These are phyloP conservation scores for Pythium pyrilobum DNA, from an alignment of 352 stramenopile genomes.

Conservation along the genomic window DNA sequence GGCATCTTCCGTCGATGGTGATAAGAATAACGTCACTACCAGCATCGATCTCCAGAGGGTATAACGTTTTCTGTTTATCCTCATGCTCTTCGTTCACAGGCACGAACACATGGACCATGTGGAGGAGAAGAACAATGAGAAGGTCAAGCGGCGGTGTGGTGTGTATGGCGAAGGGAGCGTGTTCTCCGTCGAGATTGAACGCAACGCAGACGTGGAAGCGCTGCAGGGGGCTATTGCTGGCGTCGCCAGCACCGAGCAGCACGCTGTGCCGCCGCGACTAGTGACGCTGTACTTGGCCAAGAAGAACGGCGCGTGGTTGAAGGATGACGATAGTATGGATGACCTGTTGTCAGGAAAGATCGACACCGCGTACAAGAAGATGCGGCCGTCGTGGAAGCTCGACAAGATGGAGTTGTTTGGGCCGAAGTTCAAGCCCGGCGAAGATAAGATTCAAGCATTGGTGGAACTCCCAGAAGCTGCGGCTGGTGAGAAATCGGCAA, in stretches of 20 bases:
- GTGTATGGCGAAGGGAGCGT: slow-evolving; percentile 12
- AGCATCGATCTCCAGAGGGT: too few species aligned
- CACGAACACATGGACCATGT: too few species aligned
- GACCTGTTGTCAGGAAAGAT: slow-evolving; percentile 13
- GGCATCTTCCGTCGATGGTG: too few species aligned
- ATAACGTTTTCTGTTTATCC: too few species aligned
- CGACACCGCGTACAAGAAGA: slow-evolving; percentile 12
- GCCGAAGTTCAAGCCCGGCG: background rate
- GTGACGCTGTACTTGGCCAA: background rate
- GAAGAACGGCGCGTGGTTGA: slow-evolving; percentile 12
- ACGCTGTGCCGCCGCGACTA: slow-evolving; percentile 11
- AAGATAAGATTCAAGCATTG: slow-evolving; percentile 1
- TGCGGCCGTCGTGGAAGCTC: slow-evolving; percentile 11
- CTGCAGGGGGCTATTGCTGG: slow-evolving; percentile 6
- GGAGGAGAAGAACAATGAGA: too few species aligned
- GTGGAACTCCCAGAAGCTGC: slow-evolving; percentile 3
- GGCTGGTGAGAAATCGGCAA: background rate
- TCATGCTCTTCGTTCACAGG: too few species aligned
- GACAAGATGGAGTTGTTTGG: slow-evolving; percentile 11
- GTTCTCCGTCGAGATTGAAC: slow-evolving; percentile 4
- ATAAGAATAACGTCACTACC: too few species aligned
- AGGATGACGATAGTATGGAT: slow-evolving; percentile 11
- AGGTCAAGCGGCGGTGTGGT: background rate
- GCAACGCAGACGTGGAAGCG: slow-evolving; percentile 1
- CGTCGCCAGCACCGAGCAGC: background rate